Base-by-base conservation (phyloP, 495 filamentous ascomycete genomes). In the Talaromyces nanjingensis region DNA sequence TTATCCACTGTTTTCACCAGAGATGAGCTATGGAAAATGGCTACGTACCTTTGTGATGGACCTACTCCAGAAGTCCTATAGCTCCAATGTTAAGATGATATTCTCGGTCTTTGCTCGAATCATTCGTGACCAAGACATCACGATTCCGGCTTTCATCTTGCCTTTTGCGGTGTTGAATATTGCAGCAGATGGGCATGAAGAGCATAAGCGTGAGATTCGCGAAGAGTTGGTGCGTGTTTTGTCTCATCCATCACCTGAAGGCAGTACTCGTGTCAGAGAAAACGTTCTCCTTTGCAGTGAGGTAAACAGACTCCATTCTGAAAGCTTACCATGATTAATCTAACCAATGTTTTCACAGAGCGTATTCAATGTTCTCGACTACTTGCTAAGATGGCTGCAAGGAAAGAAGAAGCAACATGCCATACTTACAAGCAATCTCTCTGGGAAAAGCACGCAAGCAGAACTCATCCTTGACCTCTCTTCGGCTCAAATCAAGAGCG, bases 291-390 rank as follows among this genome's bases (percentile, higher is more conserved):
- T 89, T 29, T 92, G 89, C 73, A 93, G 89, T 71, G 89, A 96
- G 79, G 92, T 92, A 79, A 76, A 81, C 42, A 25, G 29, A 37
- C 11, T 33, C 33, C 33, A 37, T 37, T 2, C 11, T 37, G 33
- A 37, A 37, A 7, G 6, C 4, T 47, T 29, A 68, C 12, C 45
- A 9, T 6, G 2, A 20, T 54, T 31, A 37, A 20, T 58, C 8
- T 31, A 57, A n/a, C 11, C 11, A 12, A 33, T 52, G n/a, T 22
- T 22, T 47, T 31, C 25, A 42, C 68, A 97, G 91, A 90, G 89
- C 61, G 87, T 96, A 9, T 98, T 98, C 74, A 86, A 87, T 63
- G 85, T 96, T 14, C 81, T 98, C 25, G 96, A 98, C 70, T 96
- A 98, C 72, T 81, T 92, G 64, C 91, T 91, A 63, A 83, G 86